phyloP scores from a whole-genome alignment of 176 grass and related monocot species.

The Avena sativa region DNA sequence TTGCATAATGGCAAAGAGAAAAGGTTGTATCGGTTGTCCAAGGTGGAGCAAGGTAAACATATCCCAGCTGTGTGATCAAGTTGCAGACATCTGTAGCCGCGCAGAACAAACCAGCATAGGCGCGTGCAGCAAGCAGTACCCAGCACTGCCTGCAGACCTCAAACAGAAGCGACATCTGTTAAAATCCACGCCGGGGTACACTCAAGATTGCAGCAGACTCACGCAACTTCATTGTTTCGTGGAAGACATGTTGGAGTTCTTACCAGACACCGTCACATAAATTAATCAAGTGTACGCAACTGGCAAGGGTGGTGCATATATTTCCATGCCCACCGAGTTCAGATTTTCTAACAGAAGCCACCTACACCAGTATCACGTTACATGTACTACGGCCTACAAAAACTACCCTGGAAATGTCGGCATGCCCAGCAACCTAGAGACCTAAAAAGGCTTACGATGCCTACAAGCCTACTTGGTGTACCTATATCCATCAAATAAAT shows the following conservation, averaged over 20 bases:
- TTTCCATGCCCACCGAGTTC: conserved; percentile 1
- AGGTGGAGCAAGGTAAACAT: background rate
- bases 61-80: background rate
- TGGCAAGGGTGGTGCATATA: background rate
- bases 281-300: background rate
- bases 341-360: background rate
- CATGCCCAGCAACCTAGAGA: conserved; percentile 1
- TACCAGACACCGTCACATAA: background rate
- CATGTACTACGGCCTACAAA: background rate
- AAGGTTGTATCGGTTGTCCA: background rate
- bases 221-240: background rate
- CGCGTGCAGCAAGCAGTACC: background rate
- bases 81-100: background rate
- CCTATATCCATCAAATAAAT: conserved; percentile 55
- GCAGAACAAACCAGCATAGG: background rate
- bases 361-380: background rate
- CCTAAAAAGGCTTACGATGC: background rate
- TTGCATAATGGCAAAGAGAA: background rate
- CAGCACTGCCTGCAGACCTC: background rate
- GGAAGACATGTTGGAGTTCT: background rate
- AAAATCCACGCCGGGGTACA: background rate
- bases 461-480: conserved; percentile 53
- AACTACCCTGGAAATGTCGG: background rate
- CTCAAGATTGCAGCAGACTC: background rate
- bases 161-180: background rate